Conservation (phyloP, 352 stramenopile species). For the Pythium utonaiense region DNA sequence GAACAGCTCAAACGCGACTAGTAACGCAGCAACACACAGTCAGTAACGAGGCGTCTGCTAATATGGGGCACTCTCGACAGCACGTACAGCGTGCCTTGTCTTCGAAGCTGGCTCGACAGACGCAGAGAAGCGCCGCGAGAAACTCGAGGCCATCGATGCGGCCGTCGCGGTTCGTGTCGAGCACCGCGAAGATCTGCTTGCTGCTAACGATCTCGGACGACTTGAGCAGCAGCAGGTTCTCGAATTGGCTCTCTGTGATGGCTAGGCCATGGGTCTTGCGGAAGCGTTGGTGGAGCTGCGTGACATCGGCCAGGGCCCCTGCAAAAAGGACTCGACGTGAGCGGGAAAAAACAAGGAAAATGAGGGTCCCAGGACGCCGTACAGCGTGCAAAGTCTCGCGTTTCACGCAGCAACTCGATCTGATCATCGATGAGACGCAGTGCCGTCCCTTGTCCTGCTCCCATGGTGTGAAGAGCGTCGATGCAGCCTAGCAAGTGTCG, state of each 20-base stretch:
- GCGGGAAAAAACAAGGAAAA: not conserved
- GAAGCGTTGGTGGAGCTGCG: conserved; percentile 57
- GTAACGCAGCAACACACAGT: not conserved
- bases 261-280: conserved; percentile 72
- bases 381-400: conserved; percentile 78
- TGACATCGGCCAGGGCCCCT: conserved; percentile 72
- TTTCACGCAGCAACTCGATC: conserved; percentile 68
- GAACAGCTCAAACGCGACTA: conserved; percentile 73
- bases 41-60: not conserved
- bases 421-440: conserved; percentile 52
- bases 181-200: conserved; percentile 68
- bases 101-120: conserved; percentile 73
- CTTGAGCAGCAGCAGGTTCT: conserved; percentile 66
- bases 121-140: conserved; percentile 59
- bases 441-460: conserved; percentile 42
- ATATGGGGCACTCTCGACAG: not conserved
- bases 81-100: conserved; percentile 73
- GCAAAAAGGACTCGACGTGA: not conserved
- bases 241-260: conserved; percentile 73
- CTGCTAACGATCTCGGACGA: conserved; percentile 49
- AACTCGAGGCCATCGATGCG: conserved; percentile 82
- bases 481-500: not conserved
- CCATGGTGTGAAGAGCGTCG: conserved; percentile 29
- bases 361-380: conserved; percentile 7
- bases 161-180: conserved; percentile 70